These are phyloP conservation scores for Grosmannia penicillata DNA, from an alignment of 2,329 filamentous ascomycete species.

Conservation along the genomic window DNA sequence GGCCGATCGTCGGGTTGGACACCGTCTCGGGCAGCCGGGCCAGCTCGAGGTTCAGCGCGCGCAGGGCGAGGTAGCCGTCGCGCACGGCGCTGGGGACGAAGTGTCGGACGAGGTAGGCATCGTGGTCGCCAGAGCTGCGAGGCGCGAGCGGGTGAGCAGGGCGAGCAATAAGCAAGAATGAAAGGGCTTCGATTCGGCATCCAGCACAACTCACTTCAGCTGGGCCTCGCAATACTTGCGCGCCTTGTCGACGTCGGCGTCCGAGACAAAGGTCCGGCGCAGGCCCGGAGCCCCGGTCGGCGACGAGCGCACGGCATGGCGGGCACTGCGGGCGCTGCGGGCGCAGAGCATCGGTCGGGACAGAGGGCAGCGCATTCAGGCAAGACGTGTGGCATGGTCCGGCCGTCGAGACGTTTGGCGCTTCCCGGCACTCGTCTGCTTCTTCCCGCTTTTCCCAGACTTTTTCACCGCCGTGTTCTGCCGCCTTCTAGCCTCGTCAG, in stretches of 20 bases:
- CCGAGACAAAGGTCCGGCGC: conserved; percentile 30
- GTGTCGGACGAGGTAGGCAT: conserved; percentile 71
- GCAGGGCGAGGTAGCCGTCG: conserved; percentile 78
- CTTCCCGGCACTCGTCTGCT: no score
- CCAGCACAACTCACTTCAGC: conserved; percentile 30
- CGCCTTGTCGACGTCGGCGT: conserved; percentile 36
- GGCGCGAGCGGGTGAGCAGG: background rate
- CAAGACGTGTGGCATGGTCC: background rate
- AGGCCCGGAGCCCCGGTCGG: background rate
- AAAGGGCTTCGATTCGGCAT: no score
- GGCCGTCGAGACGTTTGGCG: no score
- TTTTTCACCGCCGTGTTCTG: no score
- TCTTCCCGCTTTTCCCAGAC: no score
- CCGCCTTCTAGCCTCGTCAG: no score
- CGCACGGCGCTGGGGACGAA: conserved; percentile 64
- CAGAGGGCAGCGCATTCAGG: background rate
- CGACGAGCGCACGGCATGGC: conserved; percentile 23
- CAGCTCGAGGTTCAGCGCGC: conserved; percentile 85
- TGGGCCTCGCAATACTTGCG: conserved; percentile 39
- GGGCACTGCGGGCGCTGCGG: conserved; percentile 18
- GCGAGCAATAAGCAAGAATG: background rate
- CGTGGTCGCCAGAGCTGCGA: conserved; percentile 51
- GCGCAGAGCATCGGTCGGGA: conserved; percentile 23
- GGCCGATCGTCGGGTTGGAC: conserved; percentile 72
- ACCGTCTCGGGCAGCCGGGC: conserved; percentile 81